These are phyloP conservation scores for Neurospora intermedia DNA, from an alignment of 495 filamentous ascomycete genomes.

Conservation along the genomic window DNA sequence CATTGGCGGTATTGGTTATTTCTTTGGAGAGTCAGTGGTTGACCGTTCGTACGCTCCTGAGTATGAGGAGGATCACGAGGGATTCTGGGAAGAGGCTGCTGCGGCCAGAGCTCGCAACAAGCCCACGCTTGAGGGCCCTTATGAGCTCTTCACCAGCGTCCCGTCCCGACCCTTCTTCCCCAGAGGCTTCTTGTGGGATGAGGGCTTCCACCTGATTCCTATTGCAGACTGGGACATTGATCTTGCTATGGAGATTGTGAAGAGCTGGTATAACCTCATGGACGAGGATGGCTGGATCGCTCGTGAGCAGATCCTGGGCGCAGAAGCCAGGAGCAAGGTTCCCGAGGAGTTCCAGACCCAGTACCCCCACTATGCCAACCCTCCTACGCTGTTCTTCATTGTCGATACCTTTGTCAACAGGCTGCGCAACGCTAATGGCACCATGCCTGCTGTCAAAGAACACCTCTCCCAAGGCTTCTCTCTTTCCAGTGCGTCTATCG, in stretches of 20 bases:
- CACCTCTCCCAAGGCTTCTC: constrained; percentile 22
- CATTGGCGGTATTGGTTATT: constrained; percentile 90
- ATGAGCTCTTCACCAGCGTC: constrained; percentile 84
- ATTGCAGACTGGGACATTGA: constrained; percentile 90
- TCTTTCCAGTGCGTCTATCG: constrained; percentile 48
- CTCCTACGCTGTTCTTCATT: constrained; percentile 90
- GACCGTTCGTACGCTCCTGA: constrained; percentile 84
- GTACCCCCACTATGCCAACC: constrained; percentile 97
- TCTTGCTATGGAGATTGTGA: constrained; percentile 81
- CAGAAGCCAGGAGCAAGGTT: constrained; percentile 93
- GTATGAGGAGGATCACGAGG: constrained; percentile 94
- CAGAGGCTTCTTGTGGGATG: constrained; percentile 93
- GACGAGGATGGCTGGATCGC: constrained; percentile 98
- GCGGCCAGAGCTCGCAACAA: constrained; percentile 53
- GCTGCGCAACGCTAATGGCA: constrained; percentile 38
- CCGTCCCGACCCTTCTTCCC: constrained; percentile 95
- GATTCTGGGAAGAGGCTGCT: constrained; percentile 88
- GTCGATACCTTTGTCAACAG: constrained; percentile 74
- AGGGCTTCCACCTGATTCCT: constrained; percentile 91
- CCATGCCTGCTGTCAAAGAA: constrained; percentile 19
- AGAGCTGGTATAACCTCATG: constrained; percentile 92
- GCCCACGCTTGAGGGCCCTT: constrained; percentile 67
- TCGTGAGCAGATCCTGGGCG: constrained; percentile 88
- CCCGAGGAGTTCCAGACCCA: constrained; percentile 91
- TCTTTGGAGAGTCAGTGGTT: constrained; percentile 75